Conservation (phyloP, 2,329 filamentous ascomycete species). For the Fusarium scirpi region DNA sequence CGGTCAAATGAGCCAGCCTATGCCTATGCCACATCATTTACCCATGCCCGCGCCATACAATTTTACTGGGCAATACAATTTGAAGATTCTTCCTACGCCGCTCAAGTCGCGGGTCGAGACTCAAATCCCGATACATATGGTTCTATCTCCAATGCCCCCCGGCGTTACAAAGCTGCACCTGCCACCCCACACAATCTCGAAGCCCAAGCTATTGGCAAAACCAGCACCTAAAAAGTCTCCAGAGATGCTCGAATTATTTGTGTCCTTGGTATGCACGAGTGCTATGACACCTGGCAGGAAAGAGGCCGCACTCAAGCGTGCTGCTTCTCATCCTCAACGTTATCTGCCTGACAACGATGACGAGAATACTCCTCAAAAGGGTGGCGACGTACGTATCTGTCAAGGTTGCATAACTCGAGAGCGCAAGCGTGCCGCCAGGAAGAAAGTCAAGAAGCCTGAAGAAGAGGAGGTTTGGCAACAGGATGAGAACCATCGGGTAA, state of each 20-base stretch:
- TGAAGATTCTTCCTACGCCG: conserved; percentile 75
- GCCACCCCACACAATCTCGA: conserved; percentile 91
- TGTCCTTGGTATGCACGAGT: conserved; percentile 89
- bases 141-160: conserved; percentile 78
- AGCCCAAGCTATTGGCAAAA: conserved; percentile 89
- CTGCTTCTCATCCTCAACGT: conserved; percentile 56
- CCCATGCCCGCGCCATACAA: conserved; percentile 47
- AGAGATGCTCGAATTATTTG: conserved; percentile 83
- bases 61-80: conserved; percentile 54
- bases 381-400: conserved; percentile 95
- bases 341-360: conserved; percentile 64
- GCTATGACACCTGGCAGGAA: conserved; percentile 80
- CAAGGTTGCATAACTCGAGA: conserved; percentile 91
- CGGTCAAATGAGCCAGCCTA: conserved; percentile 45
- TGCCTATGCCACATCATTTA: conserved; percentile 51
- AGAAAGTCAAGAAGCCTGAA: conserved; percentile 92
- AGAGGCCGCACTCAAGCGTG: conserved; percentile 73
- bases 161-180: conserved; percentile 86
- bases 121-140: conserved; percentile 90
- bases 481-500: conserved; percentile 82
- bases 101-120: conserved; percentile 95
- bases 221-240: conserved; percentile 72
- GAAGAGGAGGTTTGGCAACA: conserved; percentile 90
- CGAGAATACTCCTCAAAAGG: conserved; percentile 81
- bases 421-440: conserved; percentile 88